Evolutionary conservation across 768 basidiomycete species (phyloP), one percentile per base, ranked within the genome.

Genomic region (Boletus fagicola): DNA sequence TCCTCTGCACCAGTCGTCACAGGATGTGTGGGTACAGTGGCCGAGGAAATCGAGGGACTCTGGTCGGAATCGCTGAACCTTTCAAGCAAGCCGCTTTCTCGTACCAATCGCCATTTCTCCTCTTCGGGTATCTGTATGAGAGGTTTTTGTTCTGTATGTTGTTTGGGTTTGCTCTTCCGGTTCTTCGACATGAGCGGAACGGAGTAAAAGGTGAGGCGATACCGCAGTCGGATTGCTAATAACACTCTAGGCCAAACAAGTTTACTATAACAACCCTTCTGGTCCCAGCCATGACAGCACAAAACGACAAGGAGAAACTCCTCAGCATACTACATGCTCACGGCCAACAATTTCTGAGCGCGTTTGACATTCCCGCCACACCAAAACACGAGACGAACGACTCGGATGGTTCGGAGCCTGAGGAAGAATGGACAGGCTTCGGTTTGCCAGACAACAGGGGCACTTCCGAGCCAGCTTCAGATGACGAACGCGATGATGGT

Each of bases 61-160:
- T 55, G 49, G 54, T 56, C 56, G 6, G 66, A 40, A 53, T 62
- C 59, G 2, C 59, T 49, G 60, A 74, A 56, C 56, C 75, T 73
- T 51, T 79, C 74, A 15, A 88, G 74, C 49, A 87, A 71, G 18
- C 87, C 88, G 15, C 83, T 80, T 59, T 90, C 77, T 11, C 83
- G 80, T 62, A 92, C 80, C 38, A 92, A 71, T 13, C 89, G 82
- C 88, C 86, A 87, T 77, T 92, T 83, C 68, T 92, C 90, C 2
- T 87, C 83, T 66, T 89, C 84, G 4, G 88, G 68, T 38, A 92
- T 84, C 38, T 85, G 79, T 44, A 80, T 57, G n/a, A 63, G 50
- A 53, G 64, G 64, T 54, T 57, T 62, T 31, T 62, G 57, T 31
- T 28, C 56, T 28, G 60, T 36, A 35, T 56, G 46, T 51, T 51